Evolutionary conservation across 2,329 filamentous ascomycete species (phyloP).

Genomic region (Ophiocordyceps robertsii): DNA sequence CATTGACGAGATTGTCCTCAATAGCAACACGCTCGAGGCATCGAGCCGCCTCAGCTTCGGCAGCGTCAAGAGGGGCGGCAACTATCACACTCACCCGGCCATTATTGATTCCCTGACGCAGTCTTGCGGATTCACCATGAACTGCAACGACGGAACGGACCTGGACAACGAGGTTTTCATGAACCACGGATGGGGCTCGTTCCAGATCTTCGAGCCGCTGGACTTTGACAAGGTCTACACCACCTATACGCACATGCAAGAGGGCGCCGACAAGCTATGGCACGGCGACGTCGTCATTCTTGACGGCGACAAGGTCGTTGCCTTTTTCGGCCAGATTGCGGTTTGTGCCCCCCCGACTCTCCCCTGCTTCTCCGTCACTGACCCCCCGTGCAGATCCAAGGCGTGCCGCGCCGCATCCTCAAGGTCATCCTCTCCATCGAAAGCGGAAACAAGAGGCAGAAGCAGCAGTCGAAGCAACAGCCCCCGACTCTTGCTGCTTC

Average conservation of each 20-base stretch:
- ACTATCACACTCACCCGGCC: slow-evolving; percentile 3
- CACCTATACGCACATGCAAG: slow-evolving; percentile 39
- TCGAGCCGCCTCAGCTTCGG: slow-evolving; percentile 2
- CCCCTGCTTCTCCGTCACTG: slow-evolving; percentile 20
- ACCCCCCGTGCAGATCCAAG: neutral
- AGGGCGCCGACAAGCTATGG: slow-evolving; percentile 26
- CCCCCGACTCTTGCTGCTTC: neutral
- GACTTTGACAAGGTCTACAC: slow-evolving; percentile 33
- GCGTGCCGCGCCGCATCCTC: slow-evolving; percentile 2
- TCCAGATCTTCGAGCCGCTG: slow-evolving; percentile 35
- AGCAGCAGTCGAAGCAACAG: neutral
- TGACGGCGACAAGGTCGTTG: slow-evolving; percentile 35
- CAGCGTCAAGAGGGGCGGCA: slow-evolving; percentile 2
- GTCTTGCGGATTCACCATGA: slow-evolving; percentile 37
- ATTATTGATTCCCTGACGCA: slow-evolving; percentile 5
- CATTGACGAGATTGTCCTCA: slow-evolving; percentile 4
- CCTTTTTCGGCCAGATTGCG: slow-evolving; percentile 23
- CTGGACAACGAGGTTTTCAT: slow-evolving; percentile 40
- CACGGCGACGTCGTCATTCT: slow-evolving; percentile 40
- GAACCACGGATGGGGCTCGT: slow-evolving; percentile 41
- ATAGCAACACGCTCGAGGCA: slow-evolving; percentile 2
- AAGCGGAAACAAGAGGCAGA: neutral
- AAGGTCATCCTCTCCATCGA: slow-evolving; percentile 2
- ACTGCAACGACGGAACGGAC: slow-evolving; percentile 41
- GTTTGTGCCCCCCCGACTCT: slow-evolving; percentile 47